phyloP scores from a whole-genome alignment of 208 protist species.

The Strigomonas galati region DNA sequence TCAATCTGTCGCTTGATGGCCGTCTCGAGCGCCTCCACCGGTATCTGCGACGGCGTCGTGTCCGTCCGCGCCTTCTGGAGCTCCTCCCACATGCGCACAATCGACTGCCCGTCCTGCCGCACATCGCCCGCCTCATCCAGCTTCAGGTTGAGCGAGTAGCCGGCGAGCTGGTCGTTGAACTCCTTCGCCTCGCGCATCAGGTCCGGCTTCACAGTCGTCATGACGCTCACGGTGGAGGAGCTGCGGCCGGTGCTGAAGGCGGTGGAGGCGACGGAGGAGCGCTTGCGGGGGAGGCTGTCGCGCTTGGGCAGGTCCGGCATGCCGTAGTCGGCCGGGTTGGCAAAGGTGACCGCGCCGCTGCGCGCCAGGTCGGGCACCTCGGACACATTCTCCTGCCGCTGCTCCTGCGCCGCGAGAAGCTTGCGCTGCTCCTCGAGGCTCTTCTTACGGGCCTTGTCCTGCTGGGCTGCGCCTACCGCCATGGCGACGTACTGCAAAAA shows the following conservation, averaged over 20 bases:
- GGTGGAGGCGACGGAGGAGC: constrained; percentile 11
- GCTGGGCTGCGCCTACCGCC: constrained; percentile 72
- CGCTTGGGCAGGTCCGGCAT: constrained; percentile 17
- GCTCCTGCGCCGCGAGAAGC: too few relatives aligned
- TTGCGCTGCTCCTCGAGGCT: background rate
- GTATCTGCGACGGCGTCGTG: constrained; percentile 50
- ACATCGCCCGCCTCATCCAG: constrained; percentile 24
- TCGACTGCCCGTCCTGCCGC: constrained; percentile 42
- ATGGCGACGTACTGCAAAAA: constrained; percentile 83
- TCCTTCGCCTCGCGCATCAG: constrained; percentile 16
- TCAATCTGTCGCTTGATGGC: constrained; percentile 81
- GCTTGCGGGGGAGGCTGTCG: constrained; percentile 25
- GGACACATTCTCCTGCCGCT: background rate
- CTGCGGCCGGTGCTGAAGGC: background rate
- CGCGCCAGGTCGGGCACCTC: background rate
- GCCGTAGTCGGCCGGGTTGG: constrained; percentile 14
- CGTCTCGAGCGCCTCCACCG: constrained; percentile 61
- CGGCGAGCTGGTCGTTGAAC: constrained; percentile 59
- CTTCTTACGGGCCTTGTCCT: constrained; percentile 48
- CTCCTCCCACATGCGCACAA: constrained; percentile 80
- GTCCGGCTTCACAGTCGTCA: constrained; percentile 5
- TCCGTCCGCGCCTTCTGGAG: constrained; percentile 35
- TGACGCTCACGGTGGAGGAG: background rate
- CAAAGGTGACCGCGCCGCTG: background rate
- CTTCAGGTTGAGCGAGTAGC: constrained; percentile 60